These are phyloP conservation scores for Solanum sejunctum DNA, from an alignment of 257 asterid genomes.

Conservation along the genomic window DNA sequence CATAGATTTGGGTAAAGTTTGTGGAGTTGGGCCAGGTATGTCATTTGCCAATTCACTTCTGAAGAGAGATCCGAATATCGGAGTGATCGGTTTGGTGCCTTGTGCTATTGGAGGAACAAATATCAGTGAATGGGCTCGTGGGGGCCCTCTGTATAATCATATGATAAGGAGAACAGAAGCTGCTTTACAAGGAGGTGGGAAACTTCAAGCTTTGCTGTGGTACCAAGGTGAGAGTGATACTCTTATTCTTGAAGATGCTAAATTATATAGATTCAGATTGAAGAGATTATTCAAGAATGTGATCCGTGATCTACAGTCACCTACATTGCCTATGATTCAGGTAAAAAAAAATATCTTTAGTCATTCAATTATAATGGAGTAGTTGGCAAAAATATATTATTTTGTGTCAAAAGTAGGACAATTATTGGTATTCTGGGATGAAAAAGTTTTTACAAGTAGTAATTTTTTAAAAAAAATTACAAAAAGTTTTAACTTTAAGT, in stretches of 20 bases:
- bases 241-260: conserved; percentile 12
- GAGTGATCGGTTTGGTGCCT: conserved; percentile 46
- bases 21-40: conserved; percentile 94
- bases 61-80: conserved; percentile 23
- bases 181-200: conserved; percentile 20
- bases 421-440: background rate
- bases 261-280: conserved; percentile 13
- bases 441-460: background rate
- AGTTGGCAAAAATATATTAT: background rate
- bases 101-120: conserved; percentile 29
- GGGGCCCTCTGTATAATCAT: conserved; percentile 5
- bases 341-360: background rate
- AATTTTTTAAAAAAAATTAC: background rate
- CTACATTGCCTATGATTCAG: conserved; percentile 25
- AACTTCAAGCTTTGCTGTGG: conserved; percentile 23
- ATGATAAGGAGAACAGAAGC: conserved; percentile 18
- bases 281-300: conserved; percentile 10
- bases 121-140: conserved; percentile 21
- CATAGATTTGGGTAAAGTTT: conserved; percentile 33
- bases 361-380: background rate
- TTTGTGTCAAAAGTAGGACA: background rate
- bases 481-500: background rate
- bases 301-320: conserved; percentile 17
- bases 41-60: conserved; percentile 35
- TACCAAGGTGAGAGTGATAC: conserved; percentile 36